Percentiles rank a stretch among this genome's conserved stretches.
These are phyloP conservation scores for Populus tremula DNA, from an alignment of 345 rosid genomes.

Conservation along the genomic window DNA sequence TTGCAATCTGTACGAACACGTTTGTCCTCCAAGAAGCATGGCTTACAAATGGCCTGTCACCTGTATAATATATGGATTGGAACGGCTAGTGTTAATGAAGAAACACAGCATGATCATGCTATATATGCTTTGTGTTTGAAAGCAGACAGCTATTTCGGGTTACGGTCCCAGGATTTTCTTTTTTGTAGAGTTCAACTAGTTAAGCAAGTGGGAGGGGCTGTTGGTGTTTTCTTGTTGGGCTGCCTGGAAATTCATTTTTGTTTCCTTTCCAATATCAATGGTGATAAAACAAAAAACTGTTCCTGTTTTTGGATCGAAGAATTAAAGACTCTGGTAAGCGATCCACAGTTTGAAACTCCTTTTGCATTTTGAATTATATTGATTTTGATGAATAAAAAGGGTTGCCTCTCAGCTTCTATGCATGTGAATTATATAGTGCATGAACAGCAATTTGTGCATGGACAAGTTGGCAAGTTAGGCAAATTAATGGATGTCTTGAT, in stretches of 20 bases:
- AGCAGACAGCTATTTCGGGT: not conserved
- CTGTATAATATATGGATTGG: not conserved
- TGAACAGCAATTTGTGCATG: not conserved
- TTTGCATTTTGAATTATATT: not conserved
- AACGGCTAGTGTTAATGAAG: not conserved
- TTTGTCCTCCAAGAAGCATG: not conserved
- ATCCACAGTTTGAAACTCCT: not conserved
- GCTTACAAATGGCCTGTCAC: not conserved
- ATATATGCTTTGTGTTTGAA: not conserved
- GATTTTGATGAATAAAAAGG: no score
- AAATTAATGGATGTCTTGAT: not conserved
- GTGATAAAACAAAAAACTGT: not conserved
- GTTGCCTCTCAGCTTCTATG: no score
- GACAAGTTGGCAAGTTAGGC: not conserved
- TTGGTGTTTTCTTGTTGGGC: not conserved
- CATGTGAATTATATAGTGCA: not conserved
- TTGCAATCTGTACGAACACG: not conserved
- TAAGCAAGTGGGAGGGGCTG: slow-evolving; percentile 4
- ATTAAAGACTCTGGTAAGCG: not conserved
- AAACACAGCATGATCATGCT: slow-evolving; percentile 6
- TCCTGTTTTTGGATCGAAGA: not conserved
- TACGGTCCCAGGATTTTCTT: slow-evolving; percentile 11
- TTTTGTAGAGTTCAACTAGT: not conserved
- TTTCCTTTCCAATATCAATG: not conserved
- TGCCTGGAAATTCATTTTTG: not conserved